Conservation (phyloP, 2,329 filamentous ascomycete genomes). For the Nannizziopsis barbatae region DNA sequence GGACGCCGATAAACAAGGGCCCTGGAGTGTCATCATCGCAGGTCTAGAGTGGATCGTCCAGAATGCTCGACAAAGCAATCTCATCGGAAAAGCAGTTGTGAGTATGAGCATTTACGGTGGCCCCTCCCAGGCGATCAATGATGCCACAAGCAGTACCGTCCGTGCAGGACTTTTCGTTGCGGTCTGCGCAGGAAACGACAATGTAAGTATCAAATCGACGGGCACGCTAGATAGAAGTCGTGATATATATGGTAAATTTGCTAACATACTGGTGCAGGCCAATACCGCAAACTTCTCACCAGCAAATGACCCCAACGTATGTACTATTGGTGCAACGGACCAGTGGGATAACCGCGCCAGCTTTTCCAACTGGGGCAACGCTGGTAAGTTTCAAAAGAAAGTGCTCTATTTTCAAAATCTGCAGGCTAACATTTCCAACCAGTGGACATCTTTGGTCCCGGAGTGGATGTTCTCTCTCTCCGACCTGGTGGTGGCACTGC, state of each 20-base stretch:
- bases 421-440: neutral
- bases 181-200: conserved; percentile 34
- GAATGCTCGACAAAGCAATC: conserved; percentile 23
- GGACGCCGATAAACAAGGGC: conserved; percentile 24
- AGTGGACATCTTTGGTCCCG: conserved; percentile 49
- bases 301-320: conserved; percentile 28
- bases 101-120: conserved; percentile 29
- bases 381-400: conserved; percentile 18
- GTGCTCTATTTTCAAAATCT: neutral
- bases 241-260: neutral
- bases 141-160: conserved; percentile 28
- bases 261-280: conserved; percentile 12
- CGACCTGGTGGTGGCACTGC: conserved; percentile 41
- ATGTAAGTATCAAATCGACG: conserved; percentile 3
- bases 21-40: conserved; percentile 28
- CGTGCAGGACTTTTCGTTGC: conserved; percentile 30
- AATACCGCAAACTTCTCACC: conserved; percentile 28
- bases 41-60: conserved; percentile 21
- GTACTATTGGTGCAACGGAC: conserved; percentile 33
- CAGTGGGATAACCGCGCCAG: conserved; percentile 24
- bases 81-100: conserved; percentile 24
- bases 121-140: conserved; percentile 29
- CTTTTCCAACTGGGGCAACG: conserved; percentile 35
- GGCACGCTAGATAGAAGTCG: neutral
- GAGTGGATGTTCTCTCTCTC: conserved; percentile 41